phyloP scores from a whole-genome alignment of 2,329 filamentous ascomycete genomes.

The Triangularia verruculosa region DNA sequence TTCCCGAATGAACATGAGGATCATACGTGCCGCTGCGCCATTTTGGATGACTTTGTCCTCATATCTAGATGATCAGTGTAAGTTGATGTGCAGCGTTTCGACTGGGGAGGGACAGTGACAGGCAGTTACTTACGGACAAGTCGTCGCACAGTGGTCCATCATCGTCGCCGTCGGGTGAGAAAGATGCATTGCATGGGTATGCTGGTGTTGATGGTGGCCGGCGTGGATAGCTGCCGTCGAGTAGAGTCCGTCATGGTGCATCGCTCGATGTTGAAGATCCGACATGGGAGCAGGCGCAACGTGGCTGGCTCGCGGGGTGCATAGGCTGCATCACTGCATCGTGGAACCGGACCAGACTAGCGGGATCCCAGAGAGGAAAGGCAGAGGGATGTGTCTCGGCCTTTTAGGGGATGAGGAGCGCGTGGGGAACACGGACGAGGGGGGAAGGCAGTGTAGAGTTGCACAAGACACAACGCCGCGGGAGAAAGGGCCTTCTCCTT shows the following conservation, averaged over 20 bases:
- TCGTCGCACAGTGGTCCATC: slow-evolving; percentile 17
- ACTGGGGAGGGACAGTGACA: not conserved
- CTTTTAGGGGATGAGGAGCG: slow-evolving; percentile 22
- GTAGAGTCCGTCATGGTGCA: slow-evolving; percentile 27
- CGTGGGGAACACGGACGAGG: not conserved
- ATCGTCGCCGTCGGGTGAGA: slow-evolving; percentile 20
- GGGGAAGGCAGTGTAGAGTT: slow-evolving; percentile 2
- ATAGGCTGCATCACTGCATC: slow-evolving; percentile 29
- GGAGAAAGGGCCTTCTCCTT: slow-evolving; percentile 24
- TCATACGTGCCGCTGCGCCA: slow-evolving; percentile 30
- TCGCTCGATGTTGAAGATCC: slow-evolving; percentile 26
- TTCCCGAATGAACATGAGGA: slow-evolving; percentile 31
- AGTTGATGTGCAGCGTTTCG: not conserved
- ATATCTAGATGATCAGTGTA: slow-evolving; percentile 24
- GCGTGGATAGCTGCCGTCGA: slow-evolving; percentile 19
- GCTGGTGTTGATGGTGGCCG: slow-evolving; percentile 17
- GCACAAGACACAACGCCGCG: slow-evolving; percentile 18
- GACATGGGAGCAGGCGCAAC: slow-evolving; percentile 28
- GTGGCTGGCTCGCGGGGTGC: slow-evolving; percentile 27
- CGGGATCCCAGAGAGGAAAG: slow-evolving; percentile 25
- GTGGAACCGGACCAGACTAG: slow-evolving; percentile 29
- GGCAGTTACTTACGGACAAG: slow-evolving; percentile 28
- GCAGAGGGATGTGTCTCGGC: slow-evolving; percentile 19
- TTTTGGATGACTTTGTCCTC: slow-evolving; percentile 30
- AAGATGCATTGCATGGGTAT: slow-evolving; percentile 17